Evolutionary conservation across 1,284 basidiomycete species (phyloP).

Genomic region (Irpex sp.): DNA sequence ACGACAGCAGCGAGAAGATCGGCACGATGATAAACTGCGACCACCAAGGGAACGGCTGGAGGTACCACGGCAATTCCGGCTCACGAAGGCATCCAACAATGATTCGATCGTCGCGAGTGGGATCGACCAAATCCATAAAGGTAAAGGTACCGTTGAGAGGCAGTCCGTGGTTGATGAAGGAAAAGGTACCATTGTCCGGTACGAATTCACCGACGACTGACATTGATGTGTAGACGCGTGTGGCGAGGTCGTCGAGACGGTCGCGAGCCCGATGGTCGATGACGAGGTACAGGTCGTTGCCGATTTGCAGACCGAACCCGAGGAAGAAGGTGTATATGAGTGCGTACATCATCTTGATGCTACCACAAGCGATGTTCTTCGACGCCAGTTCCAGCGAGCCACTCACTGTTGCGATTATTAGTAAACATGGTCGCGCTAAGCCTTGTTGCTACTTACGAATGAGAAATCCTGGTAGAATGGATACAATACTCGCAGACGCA

Average conservation of each 20-base stretch:
- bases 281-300: conserved; percentile 81
- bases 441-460: conserved; percentile 51
- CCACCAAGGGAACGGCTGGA: conserved; percentile 76
- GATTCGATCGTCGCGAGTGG: conserved; percentile 40
- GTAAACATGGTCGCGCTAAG: conserved; percentile 9
- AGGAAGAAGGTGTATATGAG: conserved; percentile 88
- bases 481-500: conserved; percentile 78
- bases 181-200: conserved; percentile 28
- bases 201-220: background rate
- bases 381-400: conserved; percentile 86
- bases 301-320: conserved; percentile 86
- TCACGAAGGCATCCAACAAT: conserved; percentile 69
- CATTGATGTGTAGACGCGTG: conserved; percentile 26
- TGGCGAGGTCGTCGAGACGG: conserved; percentile 48
- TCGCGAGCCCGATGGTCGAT: conserved; percentile 61
- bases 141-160: conserved; percentile 69
- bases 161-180: conserved; percentile 20
- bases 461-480: conserved; percentile 80
- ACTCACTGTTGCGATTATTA: conserved; percentile 51
- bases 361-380: conserved; percentile 84
- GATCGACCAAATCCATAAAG: conserved; percentile 47
- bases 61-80: conserved; percentile 66
- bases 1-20: conserved; percentile 71
- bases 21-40: conserved; percentile 80
- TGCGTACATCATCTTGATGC: conserved; percentile 88